Base-by-base conservation (phyloP, 345 rosid species). In the Euclidium syriacum region DNA sequence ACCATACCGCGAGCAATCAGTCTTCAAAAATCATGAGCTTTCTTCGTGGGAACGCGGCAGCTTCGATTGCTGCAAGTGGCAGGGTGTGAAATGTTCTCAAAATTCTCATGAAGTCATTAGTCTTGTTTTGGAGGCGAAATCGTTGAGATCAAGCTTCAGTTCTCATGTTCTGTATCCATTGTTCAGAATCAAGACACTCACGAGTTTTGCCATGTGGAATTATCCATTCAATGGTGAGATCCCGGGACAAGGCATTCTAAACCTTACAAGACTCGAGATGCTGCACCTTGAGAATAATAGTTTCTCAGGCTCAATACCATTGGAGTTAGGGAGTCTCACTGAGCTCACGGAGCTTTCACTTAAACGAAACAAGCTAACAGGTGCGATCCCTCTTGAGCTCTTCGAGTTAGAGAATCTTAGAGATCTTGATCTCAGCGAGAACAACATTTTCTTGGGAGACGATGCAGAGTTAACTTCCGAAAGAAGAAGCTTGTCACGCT, bases 271-370 rank as follows among this genome's bases (percentile, higher is more conserved):
- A 11, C 30, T 46, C 29, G 6, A 46, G 29, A 12, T 16, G 1
- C 16, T 46, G 29, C 52, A 30, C 10, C 40, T 74, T 29, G 27
- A 46, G 24, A 57, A 18, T 3, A 68, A 70, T 44, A 22, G 3
- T 1, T 11, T 70, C 9, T 25, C 11, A 7, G 78, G 78, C 20
- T 44, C 54, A 7, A 57, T 74, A 39, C 75, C 64, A 2, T 38
- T n/a, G 3, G 72, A 64, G 72, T 38, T 70, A 5, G 75, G 68
- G 14, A 58, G 49, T 32, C 59, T 70, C 4, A 58, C 63, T 4
- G 34, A 39, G 2, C 42, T 75, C 48, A 18, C 17, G 7, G 24
- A 9, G 6, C 23, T 75, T 29, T 65, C 16, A 7, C 65, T 75
- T 14, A 7, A 33, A 0, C 17, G 19, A 16, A 75, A 75, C 56